Conservation (phyloP, 2,329 filamentous ascomycete species). For the Gremmenia infestans region DNA sequence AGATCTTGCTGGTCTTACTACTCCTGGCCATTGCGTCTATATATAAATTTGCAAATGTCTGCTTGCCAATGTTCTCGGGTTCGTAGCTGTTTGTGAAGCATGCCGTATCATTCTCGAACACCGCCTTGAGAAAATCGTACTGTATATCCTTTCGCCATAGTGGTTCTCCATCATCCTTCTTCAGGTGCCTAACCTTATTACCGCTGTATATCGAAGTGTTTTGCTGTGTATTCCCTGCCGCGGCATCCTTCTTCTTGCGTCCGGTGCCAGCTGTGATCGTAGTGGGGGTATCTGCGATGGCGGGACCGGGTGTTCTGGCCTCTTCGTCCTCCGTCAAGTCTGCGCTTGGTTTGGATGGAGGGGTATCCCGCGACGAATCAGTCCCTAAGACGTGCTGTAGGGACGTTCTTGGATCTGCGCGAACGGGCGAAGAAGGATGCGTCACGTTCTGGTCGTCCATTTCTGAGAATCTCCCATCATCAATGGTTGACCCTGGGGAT, state of each 20-base stretch:
- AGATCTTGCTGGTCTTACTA: slow-evolving; percentile 97
- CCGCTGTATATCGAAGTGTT: slow-evolving; percentile 27
- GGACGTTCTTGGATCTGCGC: slow-evolving; percentile 25
- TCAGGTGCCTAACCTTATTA: slow-evolving; percentile 73
- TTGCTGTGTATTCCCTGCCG: slow-evolving; percentile 12
- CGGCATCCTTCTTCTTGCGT: slow-evolving; percentile 22
- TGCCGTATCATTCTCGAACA: slow-evolving; percentile 68
- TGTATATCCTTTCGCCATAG: slow-evolving; percentile 86
- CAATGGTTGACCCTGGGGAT: slow-evolving; percentile 27
- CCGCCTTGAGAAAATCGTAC: slow-evolving; percentile 74
- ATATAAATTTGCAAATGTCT: slow-evolving; percentile 91
- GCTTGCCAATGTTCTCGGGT: slow-evolving; percentile 49
- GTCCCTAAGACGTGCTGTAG: slow-evolving; percentile 25
- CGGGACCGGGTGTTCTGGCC: slow-evolving; percentile 21
- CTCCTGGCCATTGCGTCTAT: slow-evolving; percentile 98
- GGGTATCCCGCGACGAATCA: slow-evolving; percentile 23
- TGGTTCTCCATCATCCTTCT: slow-evolving; percentile 84
- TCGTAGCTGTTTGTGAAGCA: slow-evolving; percentile 95
- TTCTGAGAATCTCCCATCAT: slow-evolving; percentile 23
- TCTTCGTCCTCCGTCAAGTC: slow-evolving; percentile 32
- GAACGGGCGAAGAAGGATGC: slow-evolving; percentile 25
- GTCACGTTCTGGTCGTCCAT: slow-evolving; percentile 26
- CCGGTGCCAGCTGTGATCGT: slow-evolving; percentile 11
- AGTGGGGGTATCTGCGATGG: slow-evolving; percentile 10
- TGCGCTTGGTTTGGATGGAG: slow-evolving; percentile 10